A percentile compares a stretch with the other conserved stretches of the same genome.
Evolutionary conservation across 2,329 filamentous ascomycete species (phyloP).

Genomic region (Aspergillus candidus): DNA sequence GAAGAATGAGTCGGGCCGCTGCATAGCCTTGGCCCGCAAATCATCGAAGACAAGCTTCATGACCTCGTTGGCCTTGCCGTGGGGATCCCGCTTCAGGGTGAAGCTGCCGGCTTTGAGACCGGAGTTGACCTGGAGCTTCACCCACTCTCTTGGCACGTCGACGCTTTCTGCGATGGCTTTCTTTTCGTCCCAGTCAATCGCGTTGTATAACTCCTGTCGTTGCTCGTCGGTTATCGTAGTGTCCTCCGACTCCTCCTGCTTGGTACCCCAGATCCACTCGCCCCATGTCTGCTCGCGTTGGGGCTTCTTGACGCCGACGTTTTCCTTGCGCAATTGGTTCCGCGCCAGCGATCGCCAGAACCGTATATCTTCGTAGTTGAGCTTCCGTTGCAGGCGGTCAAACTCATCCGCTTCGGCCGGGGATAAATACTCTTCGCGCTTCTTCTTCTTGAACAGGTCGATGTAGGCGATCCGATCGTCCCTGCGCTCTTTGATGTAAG

Average conservation of each 20-base stretch:
- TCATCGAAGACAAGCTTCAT: slow-evolving; percentile 90
- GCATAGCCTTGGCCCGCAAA: slow-evolving; percentile 83
- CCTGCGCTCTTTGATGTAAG: slow-evolving; percentile 83
- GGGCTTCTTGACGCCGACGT: slow-evolving; percentile 74
- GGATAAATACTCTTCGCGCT: slow-evolving; percentile 62
- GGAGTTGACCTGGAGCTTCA: slow-evolving; percentile 89
- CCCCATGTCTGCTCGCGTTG: slow-evolving; percentile 76
- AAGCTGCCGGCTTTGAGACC: slow-evolving; percentile 95
- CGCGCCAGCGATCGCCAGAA: slow-evolving; percentile 95
- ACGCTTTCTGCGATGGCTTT: slow-evolving; percentile 79
- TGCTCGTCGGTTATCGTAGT: slow-evolving; percentile 92
- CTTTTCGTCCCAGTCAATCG: slow-evolving; percentile 98
- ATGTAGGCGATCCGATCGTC: slow-evolving; percentile 89
- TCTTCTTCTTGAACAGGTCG: slow-evolving; percentile 90
- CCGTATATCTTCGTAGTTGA: slow-evolving; percentile 88
- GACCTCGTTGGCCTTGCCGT: slow-evolving; percentile 71
- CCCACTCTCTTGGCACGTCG: slow-evolving; percentile 80
- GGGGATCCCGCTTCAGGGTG: slow-evolving; percentile 78
- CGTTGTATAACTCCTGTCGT: slow-evolving; percentile 90
- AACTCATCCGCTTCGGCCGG: slow-evolving; percentile 67
- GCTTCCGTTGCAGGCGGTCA: slow-evolving; percentile 73
- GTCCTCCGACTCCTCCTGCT: slow-evolving; percentile 66
- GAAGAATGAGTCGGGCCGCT: slow-evolving; percentile 85
- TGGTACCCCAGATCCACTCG: slow-evolving; percentile 84
- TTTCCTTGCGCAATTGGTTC: slow-evolving; percentile 92